Evolutionary conservation across 148 eudicot species (phyloP).

Genomic region (Rhododendron simsii): DNA sequence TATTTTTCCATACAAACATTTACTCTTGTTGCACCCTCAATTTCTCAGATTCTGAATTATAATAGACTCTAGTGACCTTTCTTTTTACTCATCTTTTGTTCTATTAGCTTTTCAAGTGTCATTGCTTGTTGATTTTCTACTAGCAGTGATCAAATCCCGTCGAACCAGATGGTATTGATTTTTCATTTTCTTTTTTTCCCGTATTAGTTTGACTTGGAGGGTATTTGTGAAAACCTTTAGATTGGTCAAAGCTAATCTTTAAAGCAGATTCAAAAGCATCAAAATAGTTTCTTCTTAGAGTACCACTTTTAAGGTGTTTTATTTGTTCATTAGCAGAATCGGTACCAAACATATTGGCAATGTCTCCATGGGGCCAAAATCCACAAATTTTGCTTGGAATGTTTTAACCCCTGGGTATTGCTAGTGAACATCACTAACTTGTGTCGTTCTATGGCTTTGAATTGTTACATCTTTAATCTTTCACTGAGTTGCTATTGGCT

Average conservation of each 20-base stretch:
- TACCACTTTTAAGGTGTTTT: background rate
- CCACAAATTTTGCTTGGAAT: background rate
- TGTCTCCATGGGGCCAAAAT: background rate
- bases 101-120: background rate
- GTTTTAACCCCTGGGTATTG: background rate
- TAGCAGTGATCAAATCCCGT: background rate
- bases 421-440: background rate
- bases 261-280: background rate
- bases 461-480: background rate
- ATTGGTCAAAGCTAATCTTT: background rate
- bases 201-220: background rate
- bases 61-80: background rate
- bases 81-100: background rate
- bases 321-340: background rate
- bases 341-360: background rate
- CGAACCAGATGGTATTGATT: background rate
- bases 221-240: background rate
- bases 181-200: background rate
- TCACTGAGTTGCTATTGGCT: background rate
- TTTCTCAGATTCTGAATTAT: background rate
- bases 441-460: background rate
- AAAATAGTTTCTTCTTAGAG: background rate
- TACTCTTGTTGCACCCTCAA: background rate
- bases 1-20: background rate
- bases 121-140: background rate